Base-by-base conservation (phyloP, 768 basidiomycete species). In the Lactarius pseudohatsudake region DNA sequence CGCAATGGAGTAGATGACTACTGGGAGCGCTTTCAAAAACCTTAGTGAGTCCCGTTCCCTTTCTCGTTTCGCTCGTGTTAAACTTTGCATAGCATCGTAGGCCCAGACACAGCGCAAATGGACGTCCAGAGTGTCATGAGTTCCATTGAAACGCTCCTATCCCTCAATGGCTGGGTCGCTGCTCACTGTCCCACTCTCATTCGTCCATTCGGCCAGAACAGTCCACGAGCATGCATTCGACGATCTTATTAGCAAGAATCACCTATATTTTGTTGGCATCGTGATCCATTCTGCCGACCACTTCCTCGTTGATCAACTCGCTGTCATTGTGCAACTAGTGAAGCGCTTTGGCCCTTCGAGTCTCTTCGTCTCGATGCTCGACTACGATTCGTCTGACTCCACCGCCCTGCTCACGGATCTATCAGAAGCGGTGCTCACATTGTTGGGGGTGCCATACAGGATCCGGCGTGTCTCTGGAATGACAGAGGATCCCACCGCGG, bases 251-350 rank as follows among this genome's bases (percentile, higher is more conserved):
- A 83, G 82, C 40, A 85, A 90, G 61, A 88, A 92, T 71, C 88
- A 90, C 70, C 82, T 98, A 20, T 99, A 98, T 81, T 99, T 89
- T 76, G 85, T 99, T 69, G 96, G 94, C 64, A 90, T 98, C 71
- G 86, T 96, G 70, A 91, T 99, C 55, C 96, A 99, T 77, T 96
- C 94, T 4, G 97, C 97, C 2, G 97, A 99, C 81, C 97, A 99
- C 76, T 99, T 99, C 80, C 86, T 98, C 62, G 92, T 98, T 70
- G 97, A 98, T 79, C 97, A 99, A 76, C 88, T 99, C 56, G 94
- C 97, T 22, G 93, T 97, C 72, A 98, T 99, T 70, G 91, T 99
- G 10, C 97, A 99, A 75, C 85, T 99, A 74, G 92, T 92, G 0
- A 89, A 89, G 72, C 88, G 95, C 10, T 85, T 98, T 13, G 97